A percentile compares a stretch with the other conserved stretches of the same genome.
Conservation (phyloP, 225 moss, liverwort and hornwort species). For the Thuidium tamariscinum region DNA sequence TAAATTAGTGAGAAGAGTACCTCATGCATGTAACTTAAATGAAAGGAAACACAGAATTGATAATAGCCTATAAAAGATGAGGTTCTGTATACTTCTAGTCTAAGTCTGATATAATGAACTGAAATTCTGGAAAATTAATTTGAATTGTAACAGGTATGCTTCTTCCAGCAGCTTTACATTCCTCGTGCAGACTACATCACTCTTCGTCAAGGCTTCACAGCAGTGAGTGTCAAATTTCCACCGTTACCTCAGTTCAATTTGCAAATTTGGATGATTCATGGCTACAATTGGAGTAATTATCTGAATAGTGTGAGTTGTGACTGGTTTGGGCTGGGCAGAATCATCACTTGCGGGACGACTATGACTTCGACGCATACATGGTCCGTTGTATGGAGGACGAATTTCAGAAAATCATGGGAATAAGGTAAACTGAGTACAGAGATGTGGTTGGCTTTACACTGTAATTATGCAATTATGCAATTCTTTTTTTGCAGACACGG, state of each 20-base stretch:
- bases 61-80: neutral
- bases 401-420: constrained; percentile 48
- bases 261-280: neutral
- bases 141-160: constrained; percentile 26
- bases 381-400: constrained; percentile 61
- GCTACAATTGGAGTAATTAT: neutral
- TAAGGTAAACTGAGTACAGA: neutral
- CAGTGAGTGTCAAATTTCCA: neutral
- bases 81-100: neutral
- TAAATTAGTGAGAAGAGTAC: neutral
- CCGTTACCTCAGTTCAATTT: neutral
- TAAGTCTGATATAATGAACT: neutral
- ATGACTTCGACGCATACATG: constrained; percentile 58
- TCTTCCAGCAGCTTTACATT: constrained; percentile 46
- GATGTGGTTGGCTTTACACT: neutral
- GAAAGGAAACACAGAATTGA: neutral
- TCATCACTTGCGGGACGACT: constrained; percentile 11
- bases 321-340: neutral
- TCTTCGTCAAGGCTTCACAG: constrained; percentile 30
- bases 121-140: neutral
- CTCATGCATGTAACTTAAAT: neutral
- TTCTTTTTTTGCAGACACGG: neutral
- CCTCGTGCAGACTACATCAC: constrained; percentile 43
- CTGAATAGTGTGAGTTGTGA: neutral
- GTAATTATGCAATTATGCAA: neutral